Base-by-base conservation (phyloP, 148 eudicot genomes). In the Arctostaphylos glauca region DNA sequence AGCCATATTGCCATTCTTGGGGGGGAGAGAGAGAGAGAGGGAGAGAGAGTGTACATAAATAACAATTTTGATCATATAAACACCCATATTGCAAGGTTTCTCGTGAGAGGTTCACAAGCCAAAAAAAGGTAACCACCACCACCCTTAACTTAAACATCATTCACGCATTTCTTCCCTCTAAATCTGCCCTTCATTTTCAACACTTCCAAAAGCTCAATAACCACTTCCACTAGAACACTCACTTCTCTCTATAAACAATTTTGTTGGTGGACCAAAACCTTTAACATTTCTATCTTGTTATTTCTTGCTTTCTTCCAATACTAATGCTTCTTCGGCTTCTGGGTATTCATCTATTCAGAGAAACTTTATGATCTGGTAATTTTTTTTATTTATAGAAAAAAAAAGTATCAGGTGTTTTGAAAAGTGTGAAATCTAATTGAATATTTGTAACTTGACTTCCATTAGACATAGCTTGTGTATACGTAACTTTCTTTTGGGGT, bases 91-190 rank as follows among this genome's bases (percentile, higher is more conserved):
- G 76, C 78, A 53, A 75, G 81, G 25, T 81, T 74, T 87, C 86
- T 68, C 86, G 89, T 84, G 89, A 86, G 78, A 48, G 64, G 21
- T 83, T 83, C 85, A 83, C 80, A 87, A 38, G 80, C 38, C 38
- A 31, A 31, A n/a, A 75, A 81, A 74, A 85, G 80, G 77, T 21
- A 25, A 49, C 41, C 76, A 4, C 46, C 79, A 47, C 55, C 46
- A 38, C 6, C 66, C 48, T 8, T 10, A 41, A 66, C 81, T 43
- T 78, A 68, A 58, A 78, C 7, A 55, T 55, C 80, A 77, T 9
- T 55, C 80, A 54, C 80, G 47, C 48, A 77, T 55, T 38, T 60
- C n/a, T 54, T 38, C 25, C 64, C 49, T 4, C 60, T 16, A 8
- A 25, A 56, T 70, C 76, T 47, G 58, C 80, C 48, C 23, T 55